These are phyloP conservation scores for Oidium heveae DNA, from an alignment of 2,329 filamentous ascomycete species.

Conservation along the genomic window DNA sequence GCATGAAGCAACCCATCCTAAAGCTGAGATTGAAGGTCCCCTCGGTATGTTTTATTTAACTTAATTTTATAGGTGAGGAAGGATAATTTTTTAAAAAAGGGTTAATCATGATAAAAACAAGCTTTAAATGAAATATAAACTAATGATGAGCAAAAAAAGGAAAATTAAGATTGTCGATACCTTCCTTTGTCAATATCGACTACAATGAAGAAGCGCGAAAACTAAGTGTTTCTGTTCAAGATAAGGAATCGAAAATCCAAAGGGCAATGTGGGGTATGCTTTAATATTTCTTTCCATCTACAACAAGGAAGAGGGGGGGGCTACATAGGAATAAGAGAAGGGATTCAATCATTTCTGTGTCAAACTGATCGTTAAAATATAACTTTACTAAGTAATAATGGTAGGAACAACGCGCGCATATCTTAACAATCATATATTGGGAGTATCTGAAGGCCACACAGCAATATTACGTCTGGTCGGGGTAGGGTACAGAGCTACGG, in stretches of 20 bases:
- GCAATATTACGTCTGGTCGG: slow-evolving; percentile 81
- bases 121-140: no score
- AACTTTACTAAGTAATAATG: slow-evolving; percentile 1
- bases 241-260: slow-evolving; percentile 41
- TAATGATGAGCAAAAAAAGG: slow-evolving; percentile 21
- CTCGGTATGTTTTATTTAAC: slow-evolving; percentile 27
- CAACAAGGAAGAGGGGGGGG: no score
- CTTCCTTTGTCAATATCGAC: slow-evolving; percentile 47
- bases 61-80: not conserved
- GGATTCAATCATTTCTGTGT: no score
- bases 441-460: slow-evolving; percentile 88
- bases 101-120: no score
- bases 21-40: slow-evolving; percentile 55
- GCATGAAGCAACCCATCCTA: slow-evolving; percentile 33
- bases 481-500: slow-evolving; percentile 76
- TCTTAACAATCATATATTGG: slow-evolving; percentile 71
- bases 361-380: no score
- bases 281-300: not conserved
- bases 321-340: no score
- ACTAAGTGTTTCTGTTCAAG: slow-evolving; percentile 41
- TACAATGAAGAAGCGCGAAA: slow-evolving; percentile 38
- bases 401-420: slow-evolving; percentile 74
- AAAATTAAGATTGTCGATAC: slow-evolving; percentile 53
- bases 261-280: slow-evolving; percentile 79
- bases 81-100: not conserved